phyloP scores from a whole-genome alignment of 352 stramenopile genomes.

The Phytophthora nicotianae region DNA sequence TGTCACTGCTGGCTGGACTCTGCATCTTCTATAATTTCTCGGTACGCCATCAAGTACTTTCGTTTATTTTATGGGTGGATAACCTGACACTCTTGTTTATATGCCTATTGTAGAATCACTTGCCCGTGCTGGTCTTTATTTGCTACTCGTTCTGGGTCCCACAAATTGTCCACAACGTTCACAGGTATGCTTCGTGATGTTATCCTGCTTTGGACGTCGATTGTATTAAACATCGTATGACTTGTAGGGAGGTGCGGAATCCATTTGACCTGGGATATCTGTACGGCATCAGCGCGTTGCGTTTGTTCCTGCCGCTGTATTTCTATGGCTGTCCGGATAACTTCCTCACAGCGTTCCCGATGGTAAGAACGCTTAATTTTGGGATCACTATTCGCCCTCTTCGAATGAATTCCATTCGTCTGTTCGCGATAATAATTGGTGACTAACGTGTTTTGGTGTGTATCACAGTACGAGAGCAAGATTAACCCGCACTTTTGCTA shows the following conservation, averaged over 20 bases:
- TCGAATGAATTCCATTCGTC: slow-evolving; percentile 4
- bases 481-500: slow-evolving; percentile 71
- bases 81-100: slow-evolving; percentile 1
- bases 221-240: slow-evolving; percentile 1
- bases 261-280: slow-evolving; percentile 95
- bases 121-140: slow-evolving; percentile 91
- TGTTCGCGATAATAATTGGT: neutral
- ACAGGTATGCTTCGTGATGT: slow-evolving; percentile 54
- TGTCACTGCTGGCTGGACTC: slow-evolving; percentile 90
- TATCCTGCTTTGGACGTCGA: slow-evolving; percentile 2
- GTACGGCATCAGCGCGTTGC: slow-evolving; percentile 93
- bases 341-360: slow-evolving; percentile 89
- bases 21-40: slow-evolving; percentile 93
- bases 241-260: slow-evolving; percentile 87
- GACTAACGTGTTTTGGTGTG: slow-evolving; percentile 23
- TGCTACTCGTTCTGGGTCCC: slow-evolving; percentile 99
- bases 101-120: slow-evolving; percentile 62
- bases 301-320: slow-evolving; percentile 96
- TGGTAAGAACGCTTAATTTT: slow-evolving; percentile 46
- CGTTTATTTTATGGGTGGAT: slow-evolving; percentile 1
- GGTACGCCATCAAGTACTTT: slow-evolving; percentile 34
- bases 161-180: slow-evolving; percentile 97
- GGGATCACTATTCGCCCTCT: neutral
- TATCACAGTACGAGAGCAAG: slow-evolving; percentile 74
- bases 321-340: slow-evolving; percentile 94